Evolutionary conservation across 2,329 filamentous ascomycete genomes (phyloP).

Genomic region (Trichoderma sp.): DNA sequence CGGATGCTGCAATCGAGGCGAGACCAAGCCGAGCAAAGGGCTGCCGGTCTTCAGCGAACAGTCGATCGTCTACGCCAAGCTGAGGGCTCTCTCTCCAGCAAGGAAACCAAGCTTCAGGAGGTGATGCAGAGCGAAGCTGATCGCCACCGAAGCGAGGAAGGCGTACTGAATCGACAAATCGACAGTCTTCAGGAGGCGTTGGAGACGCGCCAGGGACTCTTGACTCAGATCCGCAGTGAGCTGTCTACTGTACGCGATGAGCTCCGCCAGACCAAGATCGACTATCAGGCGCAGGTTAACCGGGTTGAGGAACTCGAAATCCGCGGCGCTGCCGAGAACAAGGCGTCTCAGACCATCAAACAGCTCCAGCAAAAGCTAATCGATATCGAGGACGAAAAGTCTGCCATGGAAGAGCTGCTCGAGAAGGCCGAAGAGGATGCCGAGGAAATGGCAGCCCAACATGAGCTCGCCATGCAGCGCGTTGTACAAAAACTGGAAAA

Average conservation of each 20-base stretch:
- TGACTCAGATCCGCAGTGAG: conserved; percentile 67
- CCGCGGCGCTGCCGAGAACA: conserved; percentile 50
- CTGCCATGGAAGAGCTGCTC: conserved; percentile 56
- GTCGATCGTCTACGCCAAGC: conserved; percentile 69
- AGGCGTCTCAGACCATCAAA: conserved; percentile 42
- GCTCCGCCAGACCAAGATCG: conserved; percentile 66
- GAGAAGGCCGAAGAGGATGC: conserved; percentile 55
- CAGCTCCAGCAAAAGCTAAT: conserved; percentile 57
- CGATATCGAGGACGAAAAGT: conserved; percentile 52
- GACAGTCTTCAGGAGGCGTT: conserved; percentile 73
- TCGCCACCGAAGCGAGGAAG: conserved; percentile 71
- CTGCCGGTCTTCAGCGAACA: conserved; percentile 66
- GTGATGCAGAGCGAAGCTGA: conserved; percentile 70
- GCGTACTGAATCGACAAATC: conserved; percentile 70
- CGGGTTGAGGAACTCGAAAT: conserved; percentile 74
- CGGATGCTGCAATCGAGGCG: neutral
- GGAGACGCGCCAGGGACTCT: conserved; percentile 62
- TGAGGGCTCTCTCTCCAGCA: conserved; percentile 66
- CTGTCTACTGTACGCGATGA: conserved; percentile 68
- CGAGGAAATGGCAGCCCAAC: conserved; percentile 48
- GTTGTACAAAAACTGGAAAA: conserved; percentile 53
- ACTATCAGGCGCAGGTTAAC: conserved; percentile 62
- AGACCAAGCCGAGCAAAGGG: conserved; percentile 64
- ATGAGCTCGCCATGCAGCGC: conserved; percentile 46
- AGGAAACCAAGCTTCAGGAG: conserved; percentile 67